Conservation (phyloP, 2,329 filamentous ascomycete genomes). For the Pezizomycotina sp. region DNA sequence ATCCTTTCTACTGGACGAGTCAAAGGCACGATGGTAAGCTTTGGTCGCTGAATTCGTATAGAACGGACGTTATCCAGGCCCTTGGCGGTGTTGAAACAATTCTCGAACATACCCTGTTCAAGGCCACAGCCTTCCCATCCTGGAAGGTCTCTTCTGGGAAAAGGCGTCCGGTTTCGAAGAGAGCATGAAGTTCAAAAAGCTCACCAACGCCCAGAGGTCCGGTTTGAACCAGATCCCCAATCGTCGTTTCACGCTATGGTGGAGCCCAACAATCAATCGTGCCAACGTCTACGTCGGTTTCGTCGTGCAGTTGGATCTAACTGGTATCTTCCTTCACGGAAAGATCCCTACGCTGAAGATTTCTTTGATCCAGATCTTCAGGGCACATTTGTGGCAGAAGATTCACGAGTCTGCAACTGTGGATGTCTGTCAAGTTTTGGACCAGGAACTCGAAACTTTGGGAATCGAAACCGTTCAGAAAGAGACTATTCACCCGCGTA, state of each 20-base stretch:
- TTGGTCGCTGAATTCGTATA: constrained; percentile 91
- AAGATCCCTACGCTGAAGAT: constrained; percentile 98
- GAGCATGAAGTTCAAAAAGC: constrained; percentile 94
- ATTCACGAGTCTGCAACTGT: constrained; percentile 80
- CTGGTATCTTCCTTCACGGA: constrained; percentile 95
- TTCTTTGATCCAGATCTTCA: constrained; percentile 96
- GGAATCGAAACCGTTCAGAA: constrained; percentile 97
- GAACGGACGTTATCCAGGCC: constrained; percentile 92
- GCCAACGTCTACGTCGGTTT: constrained; percentile 86
- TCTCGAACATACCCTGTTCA: constrained; percentile 89
- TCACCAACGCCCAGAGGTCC: constrained; percentile 90
- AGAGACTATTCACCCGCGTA: constrained; percentile 95
- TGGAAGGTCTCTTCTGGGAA: constrained; percentile 94
- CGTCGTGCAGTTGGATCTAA: constrained; percentile 94
- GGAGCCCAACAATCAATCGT: constrained; percentile 83
- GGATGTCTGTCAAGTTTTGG: constrained; percentile 93
- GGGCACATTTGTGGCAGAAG: constrained; percentile 99
- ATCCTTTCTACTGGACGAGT: constrained; percentile 98
- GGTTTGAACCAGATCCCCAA: constrained; percentile 98
- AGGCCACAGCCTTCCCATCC: constrained; percentile 86
- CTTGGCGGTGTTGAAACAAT: constrained; percentile 95
- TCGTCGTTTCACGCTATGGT: constrained; percentile 95
- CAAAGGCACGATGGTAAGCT: constrained; percentile 93
- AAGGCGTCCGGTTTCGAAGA: constrained; percentile 36
- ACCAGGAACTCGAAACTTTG: constrained; percentile 87